Conservation (phyloP, 148 eudicot genomes). For the Vaccinium macrocarpon region DNA sequence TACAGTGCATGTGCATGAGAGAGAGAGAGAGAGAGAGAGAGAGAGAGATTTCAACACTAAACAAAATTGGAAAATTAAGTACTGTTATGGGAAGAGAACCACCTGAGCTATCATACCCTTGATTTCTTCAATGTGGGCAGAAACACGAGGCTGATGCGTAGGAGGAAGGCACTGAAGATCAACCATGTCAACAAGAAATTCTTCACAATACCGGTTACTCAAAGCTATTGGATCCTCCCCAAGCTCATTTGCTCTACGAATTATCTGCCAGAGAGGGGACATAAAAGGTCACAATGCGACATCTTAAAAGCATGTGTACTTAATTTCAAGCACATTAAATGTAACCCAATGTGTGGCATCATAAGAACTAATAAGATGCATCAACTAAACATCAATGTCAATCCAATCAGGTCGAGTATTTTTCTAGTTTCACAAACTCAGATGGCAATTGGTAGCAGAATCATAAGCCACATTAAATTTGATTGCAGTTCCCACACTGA, state of each 20-base stretch:
- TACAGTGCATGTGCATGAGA: background rate
- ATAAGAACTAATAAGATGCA: background rate
- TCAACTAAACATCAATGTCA: no score
- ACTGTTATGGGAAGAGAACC: background rate
- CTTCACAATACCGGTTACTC: constrained; percentile 66
- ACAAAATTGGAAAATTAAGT: background rate
- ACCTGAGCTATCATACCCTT: constrained; percentile 80
- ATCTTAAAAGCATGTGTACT: background rate
- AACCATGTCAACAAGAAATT: constrained; percentile 68
- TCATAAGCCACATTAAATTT: background rate
- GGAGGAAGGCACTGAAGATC: constrained; percentile 89
- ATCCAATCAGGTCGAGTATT: background rate
- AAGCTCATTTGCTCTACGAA: constrained; percentile 74
- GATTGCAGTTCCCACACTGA: background rate
- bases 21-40: constrained; percentile 4
- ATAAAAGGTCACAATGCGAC: background rate
- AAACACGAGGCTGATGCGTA: constrained; percentile 76
- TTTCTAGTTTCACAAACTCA: background rate
- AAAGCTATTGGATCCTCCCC: constrained; percentile 66
- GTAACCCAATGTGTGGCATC: background rate
- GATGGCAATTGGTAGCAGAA: background rate
- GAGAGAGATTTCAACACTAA: constrained; percentile 55
- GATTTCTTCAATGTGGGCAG: constrained; percentile 79
- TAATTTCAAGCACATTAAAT: background rate
- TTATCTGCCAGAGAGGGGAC: constrained; percentile 43